phyloP scores from a whole-genome alignment of 441 rosid species.

The Jatropha multifida region DNA sequence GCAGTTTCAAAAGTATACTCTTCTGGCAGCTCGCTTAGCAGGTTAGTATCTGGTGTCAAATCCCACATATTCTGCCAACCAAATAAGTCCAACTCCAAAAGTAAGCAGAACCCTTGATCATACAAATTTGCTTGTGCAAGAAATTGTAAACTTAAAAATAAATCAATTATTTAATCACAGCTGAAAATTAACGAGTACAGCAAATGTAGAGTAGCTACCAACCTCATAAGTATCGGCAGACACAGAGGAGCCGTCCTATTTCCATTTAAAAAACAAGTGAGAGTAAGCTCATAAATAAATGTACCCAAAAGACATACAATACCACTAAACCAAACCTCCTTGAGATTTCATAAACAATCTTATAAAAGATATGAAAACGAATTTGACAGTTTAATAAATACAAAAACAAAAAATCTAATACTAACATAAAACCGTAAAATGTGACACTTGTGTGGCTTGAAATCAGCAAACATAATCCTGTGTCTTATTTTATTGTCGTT shows the following conservation, averaged over 20 bases:
- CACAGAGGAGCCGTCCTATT: slow-evolving; percentile 56
- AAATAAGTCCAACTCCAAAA: slow-evolving; percentile 17
- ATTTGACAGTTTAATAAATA: neutral
- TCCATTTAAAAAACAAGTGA: neutral
- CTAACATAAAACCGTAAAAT: slow-evolving; percentile 56
- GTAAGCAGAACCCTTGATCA: slow-evolving; percentile 5
- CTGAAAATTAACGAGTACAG: neutral
- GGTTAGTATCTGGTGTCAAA: slow-evolving; percentile 66
- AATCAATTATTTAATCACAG: neutral
- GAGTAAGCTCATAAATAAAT: neutral
- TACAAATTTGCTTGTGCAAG: neutral
- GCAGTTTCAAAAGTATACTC: slow-evolving; percentile 69
- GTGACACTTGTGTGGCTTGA: slow-evolving; percentile 42
- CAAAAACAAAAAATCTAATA: slow-evolving; percentile 10
- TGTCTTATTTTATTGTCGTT: slow-evolving; percentile 30
- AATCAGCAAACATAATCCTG: slow-evolving; percentile 29
- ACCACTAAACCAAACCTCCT: too few relatives aligned
- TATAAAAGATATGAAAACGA: neutral
- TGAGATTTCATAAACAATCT: too few relatives aligned
- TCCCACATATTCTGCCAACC: slow-evolving; percentile 71
- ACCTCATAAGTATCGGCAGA: slow-evolving; percentile 52
- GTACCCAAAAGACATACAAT: neutral
- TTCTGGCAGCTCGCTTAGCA: slow-evolving; percentile 57
- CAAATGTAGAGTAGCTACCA: neutral
- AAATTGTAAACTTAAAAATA: neutral